Evolutionary conservation across 179 eudicot genomes (phyloP).

Genomic region (Kewa caespitosa): DNA sequence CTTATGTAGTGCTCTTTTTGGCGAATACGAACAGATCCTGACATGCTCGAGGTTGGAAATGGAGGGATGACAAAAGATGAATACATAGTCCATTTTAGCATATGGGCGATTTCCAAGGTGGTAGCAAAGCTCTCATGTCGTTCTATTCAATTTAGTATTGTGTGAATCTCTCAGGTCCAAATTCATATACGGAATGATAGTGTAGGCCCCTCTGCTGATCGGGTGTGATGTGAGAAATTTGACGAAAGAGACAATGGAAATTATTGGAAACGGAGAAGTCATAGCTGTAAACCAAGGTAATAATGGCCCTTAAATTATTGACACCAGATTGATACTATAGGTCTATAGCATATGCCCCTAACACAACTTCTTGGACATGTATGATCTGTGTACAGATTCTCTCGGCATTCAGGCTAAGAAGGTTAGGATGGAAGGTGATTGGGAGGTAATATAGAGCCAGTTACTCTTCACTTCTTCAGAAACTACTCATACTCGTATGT

Average conservation of each 20-base stretch:
- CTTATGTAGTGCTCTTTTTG: not conserved
- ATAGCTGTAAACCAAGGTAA: conserved; percentile 87
- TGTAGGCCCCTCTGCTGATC: conserved; percentile 82
- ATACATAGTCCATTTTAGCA: conserved; percentile 75
- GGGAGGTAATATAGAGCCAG: conserved; percentile 48
- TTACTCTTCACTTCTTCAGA: not conserved
- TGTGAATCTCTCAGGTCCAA: not conserved
- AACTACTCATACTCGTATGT: too few relatives aligned
- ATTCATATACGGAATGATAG: not conserved
- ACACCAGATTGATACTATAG: not conserved
- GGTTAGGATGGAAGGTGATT: conserved; percentile 69
- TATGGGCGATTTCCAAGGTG: conserved; percentile 72
- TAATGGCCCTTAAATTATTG: not conserved
- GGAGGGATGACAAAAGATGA: conserved; percentile 80
- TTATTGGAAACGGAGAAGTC: conserved; percentile 63
- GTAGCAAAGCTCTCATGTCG: conserved; percentile 45
- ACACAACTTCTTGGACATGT: not conserved
- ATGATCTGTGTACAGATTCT: conserved; percentile 43
- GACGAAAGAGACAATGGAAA: conserved; percentile 57
- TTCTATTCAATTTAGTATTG: not conserved
- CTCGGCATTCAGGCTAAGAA: conserved; percentile 88
- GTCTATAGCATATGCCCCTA: too few relatives aligned
- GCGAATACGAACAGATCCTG: conserved; percentile 48
- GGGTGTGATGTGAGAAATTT: conserved; percentile 73
- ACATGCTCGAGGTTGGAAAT: conserved; percentile 95